Conservation (phyloP, 129 eudicot species). For the Oenanthe sinensis region DNA sequence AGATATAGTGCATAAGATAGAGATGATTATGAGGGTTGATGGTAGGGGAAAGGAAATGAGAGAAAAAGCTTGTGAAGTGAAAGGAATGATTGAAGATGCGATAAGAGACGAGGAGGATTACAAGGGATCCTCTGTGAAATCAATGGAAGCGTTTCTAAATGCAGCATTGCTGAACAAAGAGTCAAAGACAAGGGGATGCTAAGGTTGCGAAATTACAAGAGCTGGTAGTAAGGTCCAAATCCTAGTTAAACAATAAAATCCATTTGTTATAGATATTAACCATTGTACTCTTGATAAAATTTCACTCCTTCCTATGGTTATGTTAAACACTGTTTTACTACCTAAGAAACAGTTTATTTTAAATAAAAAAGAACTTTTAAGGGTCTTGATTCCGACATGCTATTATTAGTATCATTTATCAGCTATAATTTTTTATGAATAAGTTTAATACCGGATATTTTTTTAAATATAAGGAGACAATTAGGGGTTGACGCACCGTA, state of each 20-base stretch:
- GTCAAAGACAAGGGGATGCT: neutral
- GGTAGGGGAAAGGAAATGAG: constrained; percentile 21
- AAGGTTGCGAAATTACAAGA: neutral
- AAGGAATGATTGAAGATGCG: constrained; percentile 18
- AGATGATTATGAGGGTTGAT: constrained; percentile 29
- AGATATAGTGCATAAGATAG: constrained; percentile 28
- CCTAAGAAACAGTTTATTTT: no score
- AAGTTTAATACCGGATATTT: no score
- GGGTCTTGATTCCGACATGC: no score
- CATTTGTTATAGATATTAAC: neutral
- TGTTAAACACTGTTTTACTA: no score
- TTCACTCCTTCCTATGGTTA: no score
- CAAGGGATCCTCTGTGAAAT: constrained; percentile 38
- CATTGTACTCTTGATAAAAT: no score
- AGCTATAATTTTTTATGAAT: no score
- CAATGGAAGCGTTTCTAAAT: constrained; percentile 30
- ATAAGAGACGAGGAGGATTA: constrained; percentile 15
- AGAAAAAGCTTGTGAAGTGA: constrained; percentile 21
- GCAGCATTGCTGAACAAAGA: constrained; percentile 17
- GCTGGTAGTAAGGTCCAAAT: neutral
- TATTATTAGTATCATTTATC: no score
- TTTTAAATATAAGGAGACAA: no score
- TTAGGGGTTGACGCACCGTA: no score
- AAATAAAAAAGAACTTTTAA: no score
- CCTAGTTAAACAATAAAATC: neutral